These are phyloP conservation scores for Lecanicillium sp. DNA, from an alignment of 2,329 filamentous ascomycete species.

Conservation along the genomic window DNA sequence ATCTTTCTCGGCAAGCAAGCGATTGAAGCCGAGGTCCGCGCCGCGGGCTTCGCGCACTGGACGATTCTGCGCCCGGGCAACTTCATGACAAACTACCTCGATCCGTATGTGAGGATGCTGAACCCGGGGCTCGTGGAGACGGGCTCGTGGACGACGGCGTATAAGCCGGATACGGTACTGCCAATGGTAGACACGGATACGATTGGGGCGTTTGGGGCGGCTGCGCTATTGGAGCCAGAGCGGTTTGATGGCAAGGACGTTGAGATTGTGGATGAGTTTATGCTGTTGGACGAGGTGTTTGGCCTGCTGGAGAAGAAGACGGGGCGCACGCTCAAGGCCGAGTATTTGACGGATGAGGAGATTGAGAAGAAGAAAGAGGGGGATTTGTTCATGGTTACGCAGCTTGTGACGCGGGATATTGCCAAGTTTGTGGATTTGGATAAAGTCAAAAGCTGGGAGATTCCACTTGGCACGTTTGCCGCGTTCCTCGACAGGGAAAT, in stretches of 20 bases:
- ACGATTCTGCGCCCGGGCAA: constrained; percentile 40
- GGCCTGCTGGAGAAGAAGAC: constrained; percentile 23
- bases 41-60: constrained; percentile 30
- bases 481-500: constrained; percentile 33
- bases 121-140: constrained; percentile 29
- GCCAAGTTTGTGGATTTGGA: constrained; percentile 26
- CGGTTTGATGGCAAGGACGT: constrained; percentile 33
- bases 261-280: constrained; percentile 30
- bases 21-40: constrained; percentile 30
- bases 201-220: constrained; percentile 35
- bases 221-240: constrained; percentile 31
- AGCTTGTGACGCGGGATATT: constrained; percentile 27
- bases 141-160: constrained; percentile 28
- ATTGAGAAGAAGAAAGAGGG: constrained; percentile 21
- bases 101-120: constrained; percentile 27
- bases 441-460: constrained; percentile 25
- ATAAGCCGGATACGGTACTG: constrained; percentile 25
- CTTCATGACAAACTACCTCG: constrained; percentile 43
- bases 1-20: constrained; percentile 29
- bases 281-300: constrained; percentile 27
- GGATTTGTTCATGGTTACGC: constrained; percentile 30
- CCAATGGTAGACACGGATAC: constrained; percentile 37
- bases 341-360: constrained; percentile 33
- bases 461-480: constrained; percentile 34
- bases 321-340: constrained; percentile 25